Evolutionary conservation across 1,139 yeast species (phyloP).

Genomic region (Geotrichum restrictum): DNA sequence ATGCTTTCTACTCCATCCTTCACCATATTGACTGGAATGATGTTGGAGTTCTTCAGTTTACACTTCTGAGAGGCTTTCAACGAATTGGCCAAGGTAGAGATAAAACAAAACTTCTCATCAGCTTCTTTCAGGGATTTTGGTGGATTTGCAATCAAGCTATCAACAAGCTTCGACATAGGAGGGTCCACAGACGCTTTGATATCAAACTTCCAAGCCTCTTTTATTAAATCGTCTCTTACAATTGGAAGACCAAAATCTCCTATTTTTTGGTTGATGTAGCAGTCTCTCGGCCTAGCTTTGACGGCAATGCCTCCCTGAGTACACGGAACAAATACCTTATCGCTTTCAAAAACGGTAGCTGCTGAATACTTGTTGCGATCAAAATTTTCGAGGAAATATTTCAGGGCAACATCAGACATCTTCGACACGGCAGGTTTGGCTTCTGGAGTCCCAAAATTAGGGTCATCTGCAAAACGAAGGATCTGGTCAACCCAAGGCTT

Average conservation of each 20-base stretch:
- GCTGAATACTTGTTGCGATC: slow-evolving; percentile 28
- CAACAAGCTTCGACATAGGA: slow-evolving; percentile 26
- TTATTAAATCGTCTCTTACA: slow-evolving; percentile 27
- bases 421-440: slow-evolving; percentile 10
- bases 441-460: neutral
- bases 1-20: neutral
- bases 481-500: slow-evolving; percentile 32
- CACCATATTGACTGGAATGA: slow-evolving; percentile 32
- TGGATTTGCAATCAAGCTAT: slow-evolving; percentile 27
- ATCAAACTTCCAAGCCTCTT: slow-evolving; percentile 37
- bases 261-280: slow-evolving; percentile 30
- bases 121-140: slow-evolving; percentile 29
- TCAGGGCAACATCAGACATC: slow-evolving; percentile 30
- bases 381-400: slow-evolving; percentile 23
- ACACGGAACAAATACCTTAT: slow-evolving; percentile 30
- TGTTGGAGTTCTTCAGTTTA: slow-evolving; percentile 23
- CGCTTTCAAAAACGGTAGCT: slow-evolving; percentile 18
- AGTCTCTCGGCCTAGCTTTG: slow-evolving; percentile 29
- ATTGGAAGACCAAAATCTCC: slow-evolving; percentile 36
- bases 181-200: slow-evolving; percentile 32
- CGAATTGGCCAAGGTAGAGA: slow-evolving; percentile 31
- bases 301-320: slow-evolving; percentile 20
- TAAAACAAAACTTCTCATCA: slow-evolving; percentile 32
- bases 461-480: slow-evolving; percentile 24
- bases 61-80: slow-evolving; percentile 27